Conservation (phyloP, 345 rosid species). For the Raphanus raphanistrum region DNA sequence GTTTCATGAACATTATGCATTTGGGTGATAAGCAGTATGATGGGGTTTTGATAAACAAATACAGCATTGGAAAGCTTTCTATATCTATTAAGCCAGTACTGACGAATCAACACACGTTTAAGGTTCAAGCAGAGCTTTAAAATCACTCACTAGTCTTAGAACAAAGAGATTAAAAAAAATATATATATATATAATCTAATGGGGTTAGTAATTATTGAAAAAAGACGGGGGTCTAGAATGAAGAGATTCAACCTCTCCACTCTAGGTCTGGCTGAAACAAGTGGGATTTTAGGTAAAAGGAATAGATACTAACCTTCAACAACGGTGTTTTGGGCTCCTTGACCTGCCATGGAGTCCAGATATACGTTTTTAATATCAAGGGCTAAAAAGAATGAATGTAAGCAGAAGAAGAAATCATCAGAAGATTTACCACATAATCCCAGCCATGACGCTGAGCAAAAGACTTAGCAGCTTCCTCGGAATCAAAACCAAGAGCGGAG, state of each 20-base stretch:
- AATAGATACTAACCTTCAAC: constrained; percentile 39
- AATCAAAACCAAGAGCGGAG: constrained; percentile 70
- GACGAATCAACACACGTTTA: background rate
- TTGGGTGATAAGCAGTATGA: background rate
- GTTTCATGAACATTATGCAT: background rate
- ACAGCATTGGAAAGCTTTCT: background rate
- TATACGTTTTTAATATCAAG: background rate
- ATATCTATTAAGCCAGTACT: background rate
- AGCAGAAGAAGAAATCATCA: background rate
- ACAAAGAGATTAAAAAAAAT: background rate
- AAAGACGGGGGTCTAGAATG: background rate
- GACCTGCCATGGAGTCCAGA: constrained; percentile 51
- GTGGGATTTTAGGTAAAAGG: background rate
- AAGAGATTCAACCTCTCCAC: background rate
- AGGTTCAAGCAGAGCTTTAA: background rate
- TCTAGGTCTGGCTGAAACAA: background rate
- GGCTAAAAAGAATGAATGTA: background rate
- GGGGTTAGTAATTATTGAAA: background rate
- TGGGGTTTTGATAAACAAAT: background rate
- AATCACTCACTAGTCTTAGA: background rate
- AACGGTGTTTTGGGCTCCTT: constrained; percentile 58
- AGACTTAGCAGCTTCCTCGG: constrained; percentile 75
- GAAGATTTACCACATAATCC: constrained; percentile 63
- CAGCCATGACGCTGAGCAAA: constrained; percentile 94
- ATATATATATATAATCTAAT: too few species aligned